Conservation (phyloP, 2,329 filamentous ascomycete species). For the Blumeriella jaapii region DNA sequence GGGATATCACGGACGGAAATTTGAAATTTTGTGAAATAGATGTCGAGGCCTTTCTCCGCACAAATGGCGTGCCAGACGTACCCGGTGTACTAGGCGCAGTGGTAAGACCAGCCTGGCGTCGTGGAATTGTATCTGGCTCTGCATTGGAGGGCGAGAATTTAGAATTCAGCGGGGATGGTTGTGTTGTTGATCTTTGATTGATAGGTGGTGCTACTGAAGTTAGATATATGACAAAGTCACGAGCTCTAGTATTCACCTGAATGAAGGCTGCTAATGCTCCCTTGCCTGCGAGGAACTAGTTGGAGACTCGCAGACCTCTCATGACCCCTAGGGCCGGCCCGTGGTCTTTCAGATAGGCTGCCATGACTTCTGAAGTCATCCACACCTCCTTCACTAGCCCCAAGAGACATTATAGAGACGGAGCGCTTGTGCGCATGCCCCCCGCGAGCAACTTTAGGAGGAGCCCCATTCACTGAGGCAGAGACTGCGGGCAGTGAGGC, state of each 20-base stretch:
- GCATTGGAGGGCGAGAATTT: constrained; percentile 22
- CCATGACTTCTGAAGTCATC: constrained; percentile 27
- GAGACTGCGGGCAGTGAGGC: constrained; percentile 11
- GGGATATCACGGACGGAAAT: constrained; percentile 37
- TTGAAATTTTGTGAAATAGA: constrained; percentile 38
- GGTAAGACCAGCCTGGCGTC: constrained; percentile 18
- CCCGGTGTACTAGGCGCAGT: constrained; percentile 32
- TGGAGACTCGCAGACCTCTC: constrained; percentile 73
- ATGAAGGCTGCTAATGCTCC: constrained; percentile 29
- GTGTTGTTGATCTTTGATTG: constrained; percentile 27
- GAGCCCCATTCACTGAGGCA: constrained; percentile 18
- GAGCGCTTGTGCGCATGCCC: constrained; percentile 62
- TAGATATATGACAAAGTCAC: neutral
- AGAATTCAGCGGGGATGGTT: constrained; percentile 27
- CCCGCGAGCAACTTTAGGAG: constrained; percentile 16
- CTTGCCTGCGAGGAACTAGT: constrained; percentile 43
- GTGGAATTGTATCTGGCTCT: constrained; percentile 15
- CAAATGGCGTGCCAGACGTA: constrained; percentile 28
- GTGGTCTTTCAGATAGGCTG: constrained; percentile 30
- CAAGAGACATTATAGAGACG: constrained; percentile 72
- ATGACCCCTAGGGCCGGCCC: constrained; percentile 52
- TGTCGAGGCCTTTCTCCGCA: constrained; percentile 23
- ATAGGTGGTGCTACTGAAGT: constrained; percentile 20
- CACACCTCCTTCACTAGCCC: constrained; percentile 34
- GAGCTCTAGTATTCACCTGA: constrained; percentile 28